These are phyloP conservation scores for Dictyostelium intermedium DNA, from an alignment of 78 protist species.

Conservation along the genomic window DNA sequence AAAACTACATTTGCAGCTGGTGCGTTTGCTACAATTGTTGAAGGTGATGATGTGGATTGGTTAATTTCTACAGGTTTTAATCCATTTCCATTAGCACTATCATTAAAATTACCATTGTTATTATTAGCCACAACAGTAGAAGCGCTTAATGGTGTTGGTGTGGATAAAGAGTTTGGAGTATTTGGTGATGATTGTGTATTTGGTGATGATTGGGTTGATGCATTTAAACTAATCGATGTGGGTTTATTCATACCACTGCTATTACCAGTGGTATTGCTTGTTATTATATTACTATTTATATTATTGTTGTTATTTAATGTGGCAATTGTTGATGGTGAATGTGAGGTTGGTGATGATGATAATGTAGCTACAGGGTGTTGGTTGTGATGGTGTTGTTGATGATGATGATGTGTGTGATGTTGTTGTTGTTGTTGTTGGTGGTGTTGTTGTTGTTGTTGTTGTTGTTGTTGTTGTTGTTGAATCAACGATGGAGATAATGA, in stretches of 20 bases:
- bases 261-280: background rate
- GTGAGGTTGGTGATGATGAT: background rate
- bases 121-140: conserved; percentile 22
- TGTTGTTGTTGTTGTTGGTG: background rate
- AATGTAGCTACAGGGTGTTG: background rate
- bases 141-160: conserved; percentile 1
- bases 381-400: background rate
- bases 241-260: background rate
- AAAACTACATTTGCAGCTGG: background rate
- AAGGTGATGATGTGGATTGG: background rate
- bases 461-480: background rate
- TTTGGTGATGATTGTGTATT: background rate
- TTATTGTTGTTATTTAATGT: background rate
- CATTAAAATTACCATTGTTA: conserved; percentile 4
- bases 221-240: background rate
- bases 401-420: background rate
- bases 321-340: background rate
- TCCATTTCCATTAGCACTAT: background rate
- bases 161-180: background rate
- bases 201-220: background rate
- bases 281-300: background rate
- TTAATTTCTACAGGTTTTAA: background rate
- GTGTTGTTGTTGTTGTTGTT: background rate
- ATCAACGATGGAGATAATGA: background rate
- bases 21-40: background rate